These are phyloP conservation scores for Extremus antarcticus DNA, from an alignment of 495 filamentous ascomycete species.

Conservation along the genomic window DNA sequence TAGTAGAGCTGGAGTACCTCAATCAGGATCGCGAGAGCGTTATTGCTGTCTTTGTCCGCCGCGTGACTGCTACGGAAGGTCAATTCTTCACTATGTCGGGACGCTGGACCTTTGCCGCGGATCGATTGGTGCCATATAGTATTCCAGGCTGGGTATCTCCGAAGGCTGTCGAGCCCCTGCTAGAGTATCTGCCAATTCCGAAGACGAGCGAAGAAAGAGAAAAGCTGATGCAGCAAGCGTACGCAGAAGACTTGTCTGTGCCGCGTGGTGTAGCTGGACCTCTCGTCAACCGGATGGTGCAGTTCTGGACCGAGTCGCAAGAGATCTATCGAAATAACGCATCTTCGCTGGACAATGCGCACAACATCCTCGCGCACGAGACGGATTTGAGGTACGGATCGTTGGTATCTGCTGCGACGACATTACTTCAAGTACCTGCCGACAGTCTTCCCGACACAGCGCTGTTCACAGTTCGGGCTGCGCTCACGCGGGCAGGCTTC, in stretches of 20 bases:
- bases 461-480: conserved; percentile 59
- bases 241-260: conserved; percentile 37
- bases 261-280: conserved; percentile 41
- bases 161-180: conserved; percentile 46
- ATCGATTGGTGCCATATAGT: conserved; percentile 44
- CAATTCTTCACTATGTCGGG: conserved; percentile 68
- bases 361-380: conserved; percentile 29
- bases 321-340: conserved; percentile 37
- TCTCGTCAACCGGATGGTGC: conserved; percentile 41
- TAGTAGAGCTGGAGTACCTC: conserved; percentile 47
- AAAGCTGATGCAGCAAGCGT: conserved; percentile 32
- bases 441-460: conserved; percentile 21
- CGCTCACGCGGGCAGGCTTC: conserved; percentile 45
- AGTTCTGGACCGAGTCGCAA: conserved; percentile 42
- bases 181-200: conserved; percentile 50
- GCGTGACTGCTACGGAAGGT: conserved; percentile 29
- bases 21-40: conserved; percentile 35
- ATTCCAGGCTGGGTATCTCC: conserved; percentile 52
- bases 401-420: conserved; percentile 9
- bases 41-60: conserved; percentile 58
- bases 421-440: conserved; percentile 4
- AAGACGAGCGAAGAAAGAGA: conserved; percentile 31
- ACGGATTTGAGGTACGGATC: conserved; percentile 36
- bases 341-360: conserved; percentile 30
- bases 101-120: conserved; percentile 52